These are phyloP conservation scores for Bathelium albidoporum DNA, from an alignment of 495 filamentous ascomycete species.

Conservation along the genomic window DNA sequence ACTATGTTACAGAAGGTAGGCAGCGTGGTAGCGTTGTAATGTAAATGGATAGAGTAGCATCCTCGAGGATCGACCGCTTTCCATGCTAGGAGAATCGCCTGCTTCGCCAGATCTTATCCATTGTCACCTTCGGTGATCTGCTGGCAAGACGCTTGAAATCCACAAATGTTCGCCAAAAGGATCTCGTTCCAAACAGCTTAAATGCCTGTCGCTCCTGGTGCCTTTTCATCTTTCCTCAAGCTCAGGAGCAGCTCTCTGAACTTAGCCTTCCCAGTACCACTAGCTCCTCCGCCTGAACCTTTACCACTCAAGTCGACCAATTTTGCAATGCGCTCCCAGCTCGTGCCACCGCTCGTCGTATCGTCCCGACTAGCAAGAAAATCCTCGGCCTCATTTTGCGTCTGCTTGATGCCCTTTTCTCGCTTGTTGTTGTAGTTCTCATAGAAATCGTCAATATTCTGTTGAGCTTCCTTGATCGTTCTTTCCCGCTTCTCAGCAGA, in stretches of 20 bases:
- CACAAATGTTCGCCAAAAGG: too few relatives aligned
- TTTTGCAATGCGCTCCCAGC: conserved; percentile 97
- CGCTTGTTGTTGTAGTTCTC: conserved; percentile 97
- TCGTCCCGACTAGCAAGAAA: conserved; percentile 83
- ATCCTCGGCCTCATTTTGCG: conserved; percentile 84
- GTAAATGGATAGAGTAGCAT: not conserved
- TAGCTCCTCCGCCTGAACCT: conserved; percentile 72
- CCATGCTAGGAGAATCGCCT: not conserved
- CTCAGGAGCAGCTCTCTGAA: conserved; percentile 87
- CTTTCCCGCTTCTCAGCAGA: conserved; percentile 66
- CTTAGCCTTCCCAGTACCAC: conserved; percentile 82
- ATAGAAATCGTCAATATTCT: conserved; percentile 97
- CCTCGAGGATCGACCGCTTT: not conserved
- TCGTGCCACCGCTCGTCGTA: conserved; percentile 84
- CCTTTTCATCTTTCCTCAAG: conserved; percentile 87
- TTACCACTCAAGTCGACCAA: conserved; percentile 94
- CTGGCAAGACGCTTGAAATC: not conserved
- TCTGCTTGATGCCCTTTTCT: conserved; percentile 78
- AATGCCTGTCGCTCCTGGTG: conserved; percentile 70
- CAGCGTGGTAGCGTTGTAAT: not conserved
- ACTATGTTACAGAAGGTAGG: not conserved
- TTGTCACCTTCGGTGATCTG: not conserved
- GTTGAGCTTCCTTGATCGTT: conserved; percentile 73
- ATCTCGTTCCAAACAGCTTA: not conserved
- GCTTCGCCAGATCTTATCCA: not conserved